These are phyloP conservation scores for Pisolithus microcarpus DNA, from an alignment of 768 basidiomycete genomes.

Conservation along the genomic window DNA sequence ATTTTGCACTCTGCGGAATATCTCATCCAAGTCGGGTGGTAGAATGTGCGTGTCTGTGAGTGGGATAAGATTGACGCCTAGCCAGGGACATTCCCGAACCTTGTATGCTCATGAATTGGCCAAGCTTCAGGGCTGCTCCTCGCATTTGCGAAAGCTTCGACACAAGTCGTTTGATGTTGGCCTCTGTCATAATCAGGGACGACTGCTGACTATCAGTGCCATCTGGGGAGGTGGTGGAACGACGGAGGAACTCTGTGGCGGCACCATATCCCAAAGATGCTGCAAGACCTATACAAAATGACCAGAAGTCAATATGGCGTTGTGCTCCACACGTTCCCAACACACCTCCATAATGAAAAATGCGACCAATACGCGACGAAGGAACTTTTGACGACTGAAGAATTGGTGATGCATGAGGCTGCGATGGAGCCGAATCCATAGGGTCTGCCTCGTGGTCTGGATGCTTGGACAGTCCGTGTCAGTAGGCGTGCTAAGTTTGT, in stretches of 20 bases:
- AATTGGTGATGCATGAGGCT: conserved; percentile 27
- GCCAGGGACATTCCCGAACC: conserved; percentile 32
- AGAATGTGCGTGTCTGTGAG: conserved; percentile 76
- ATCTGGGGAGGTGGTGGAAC: conserved; percentile 41
- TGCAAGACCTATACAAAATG: conserved; percentile 64
- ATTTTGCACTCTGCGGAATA: conserved; percentile 88
- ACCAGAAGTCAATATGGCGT: not conserved
- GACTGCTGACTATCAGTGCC: conserved; percentile 24
- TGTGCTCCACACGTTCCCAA: not conserved
- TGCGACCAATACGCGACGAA: conserved; percentile 77
- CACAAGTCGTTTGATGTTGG: conserved; percentile 84
- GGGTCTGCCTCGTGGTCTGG: not conserved
- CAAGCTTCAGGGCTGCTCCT: conserved; percentile 92
- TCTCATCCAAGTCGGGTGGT: conserved; percentile 79
- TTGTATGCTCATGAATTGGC: conserved; percentile 97
- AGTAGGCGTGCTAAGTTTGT: not conserved
- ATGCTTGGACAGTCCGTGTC: not conserved
- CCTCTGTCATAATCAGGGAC: conserved; percentile 81
- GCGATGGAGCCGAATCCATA: not conserved
- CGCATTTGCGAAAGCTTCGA: conserved; percentile 93
- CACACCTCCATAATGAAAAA: conserved; percentile 92
- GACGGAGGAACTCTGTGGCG: conserved; percentile 76
- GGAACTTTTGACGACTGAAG: conserved; percentile 84
- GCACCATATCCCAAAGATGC: conserved; percentile 86
- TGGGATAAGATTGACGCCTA: not conserved